A percentile compares a stretch with the other conserved stretches of the same genome.
phyloP scores from a whole-genome alignment of 164 flowering plant genomes.

The Platanus orientalis region DNA sequence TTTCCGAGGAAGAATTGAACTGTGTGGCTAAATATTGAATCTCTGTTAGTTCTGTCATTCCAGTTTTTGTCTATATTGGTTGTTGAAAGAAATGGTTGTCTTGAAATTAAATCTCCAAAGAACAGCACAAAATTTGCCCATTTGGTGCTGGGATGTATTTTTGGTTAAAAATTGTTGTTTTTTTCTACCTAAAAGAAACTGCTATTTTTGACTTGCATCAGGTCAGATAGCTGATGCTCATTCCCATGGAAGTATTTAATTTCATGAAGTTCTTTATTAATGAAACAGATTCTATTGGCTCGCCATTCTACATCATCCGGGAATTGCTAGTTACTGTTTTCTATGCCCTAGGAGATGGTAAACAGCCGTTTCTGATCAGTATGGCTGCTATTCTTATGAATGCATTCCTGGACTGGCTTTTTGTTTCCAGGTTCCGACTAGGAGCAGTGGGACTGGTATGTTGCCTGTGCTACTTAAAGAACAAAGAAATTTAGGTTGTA shows the following conservation, averaged over 20 bases:
- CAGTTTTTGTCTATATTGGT: no score
- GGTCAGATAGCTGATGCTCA: background rate
- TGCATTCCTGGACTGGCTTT: slow-evolving; percentile 32
- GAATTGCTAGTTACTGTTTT: slow-evolving; percentile 29
- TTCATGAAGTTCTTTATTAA: background rate
- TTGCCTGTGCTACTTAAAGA: background rate
- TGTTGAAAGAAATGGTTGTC: no score
- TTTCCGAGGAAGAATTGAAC: no score
- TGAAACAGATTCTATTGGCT: slow-evolving; percentile 29
- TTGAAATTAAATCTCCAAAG: no score
- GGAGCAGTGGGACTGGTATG: slow-evolving; percentile 39
- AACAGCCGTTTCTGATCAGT: slow-evolving; percentile 23
- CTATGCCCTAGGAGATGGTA: slow-evolving; percentile 32
- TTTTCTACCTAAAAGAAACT: no score
- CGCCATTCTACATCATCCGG: slow-evolving; percentile 25
- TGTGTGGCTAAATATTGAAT: no score
- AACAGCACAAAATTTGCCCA: no score
- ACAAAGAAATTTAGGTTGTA: background rate
- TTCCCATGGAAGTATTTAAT: background rate
- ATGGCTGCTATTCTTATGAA: slow-evolving; percentile 23
- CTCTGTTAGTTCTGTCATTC: no score
- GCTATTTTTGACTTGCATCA: background rate
- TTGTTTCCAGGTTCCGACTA: slow-evolving; percentile 18
- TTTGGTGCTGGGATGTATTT: no score
- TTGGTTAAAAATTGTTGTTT: no score